Conservation (phyloP, 2,329 filamentous ascomycete genomes). For the Nannizziopsis barbatae region DNA sequence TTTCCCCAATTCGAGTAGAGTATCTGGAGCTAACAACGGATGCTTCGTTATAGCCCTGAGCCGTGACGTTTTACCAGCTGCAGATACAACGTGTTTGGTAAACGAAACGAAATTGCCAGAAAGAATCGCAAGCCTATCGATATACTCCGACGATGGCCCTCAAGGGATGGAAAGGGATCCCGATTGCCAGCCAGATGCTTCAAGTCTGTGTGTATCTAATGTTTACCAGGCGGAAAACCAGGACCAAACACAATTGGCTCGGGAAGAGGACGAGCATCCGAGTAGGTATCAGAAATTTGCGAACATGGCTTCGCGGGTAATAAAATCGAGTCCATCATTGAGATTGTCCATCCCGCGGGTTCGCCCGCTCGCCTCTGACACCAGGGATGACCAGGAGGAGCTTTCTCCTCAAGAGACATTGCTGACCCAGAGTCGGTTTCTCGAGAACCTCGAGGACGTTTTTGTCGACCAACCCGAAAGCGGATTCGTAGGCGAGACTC, state of each 20-base stretch:
- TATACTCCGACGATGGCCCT: neutral
- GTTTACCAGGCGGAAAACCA: neutral
- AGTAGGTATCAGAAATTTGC: neutral
- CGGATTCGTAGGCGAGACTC: neutral
- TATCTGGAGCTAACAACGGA: too few relatives aligned
- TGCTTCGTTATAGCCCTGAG: neutral
- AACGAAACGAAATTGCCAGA: neutral
- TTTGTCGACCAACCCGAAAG: constrained; percentile 26
- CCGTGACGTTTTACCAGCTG: neutral
- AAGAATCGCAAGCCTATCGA: neutral
- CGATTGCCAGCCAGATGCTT: too few relatives aligned
- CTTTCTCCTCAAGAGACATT: neutral
- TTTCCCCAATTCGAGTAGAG: too few relatives aligned
- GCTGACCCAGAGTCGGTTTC: constrained; percentile 24
- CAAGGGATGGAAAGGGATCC: too few relatives aligned
- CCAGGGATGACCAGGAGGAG: neutral
- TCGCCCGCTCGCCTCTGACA: neutral
- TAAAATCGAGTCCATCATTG: neutral
- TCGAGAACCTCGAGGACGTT: constrained; percentile 23
- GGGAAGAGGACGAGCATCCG: neutral
- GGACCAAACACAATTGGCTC: too few relatives aligned
- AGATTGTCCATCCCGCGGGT: neutral
- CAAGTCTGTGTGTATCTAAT: too few relatives aligned
- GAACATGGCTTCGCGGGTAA: neutral
- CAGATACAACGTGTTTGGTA: too few relatives aligned